Evolutionary conservation across 176 grass and related monocot species (phyloP).

Genomic region (Leersia perrieri): DNA sequence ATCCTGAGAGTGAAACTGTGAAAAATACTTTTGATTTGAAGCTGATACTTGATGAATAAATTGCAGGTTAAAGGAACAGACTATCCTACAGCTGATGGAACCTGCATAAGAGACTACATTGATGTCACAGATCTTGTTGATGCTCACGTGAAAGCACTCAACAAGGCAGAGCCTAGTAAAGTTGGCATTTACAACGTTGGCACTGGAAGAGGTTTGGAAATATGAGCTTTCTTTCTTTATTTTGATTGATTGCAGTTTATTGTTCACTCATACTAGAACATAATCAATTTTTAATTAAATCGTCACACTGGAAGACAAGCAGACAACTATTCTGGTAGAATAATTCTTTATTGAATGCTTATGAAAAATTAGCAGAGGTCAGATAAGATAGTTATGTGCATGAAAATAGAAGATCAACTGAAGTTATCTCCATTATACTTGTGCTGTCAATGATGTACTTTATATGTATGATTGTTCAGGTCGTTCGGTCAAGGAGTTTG

Average conservation of each 20-base stretch:
- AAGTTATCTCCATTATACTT: neutral
- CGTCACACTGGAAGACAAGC: neutral
- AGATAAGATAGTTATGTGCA: neutral
- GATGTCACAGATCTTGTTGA: slow-evolving; percentile 85
- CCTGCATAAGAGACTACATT: slow-evolving; percentile 87
- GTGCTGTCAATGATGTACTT: neutral
- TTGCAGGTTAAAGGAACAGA: slow-evolving; percentile 72
- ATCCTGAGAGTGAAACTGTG: neutral
- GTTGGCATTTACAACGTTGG: slow-evolving; percentile 86
- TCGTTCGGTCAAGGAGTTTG: slow-evolving; percentile 80
- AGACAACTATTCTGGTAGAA: neutral
- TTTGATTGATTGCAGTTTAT: slow-evolving; percentile 8
- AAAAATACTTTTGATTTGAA: neutral
- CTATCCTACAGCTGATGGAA: slow-evolving; percentile 73
- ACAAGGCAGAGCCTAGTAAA: slow-evolving; percentile 64
- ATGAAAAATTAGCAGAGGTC: neutral
- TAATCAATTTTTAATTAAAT: neutral
- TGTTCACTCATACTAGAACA: neutral
- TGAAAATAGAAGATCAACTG: slow-evolving; percentile 10
- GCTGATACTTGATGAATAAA: slow-evolving; percentile 25
- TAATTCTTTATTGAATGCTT: neutral
- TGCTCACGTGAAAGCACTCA: slow-evolving; percentile 84
- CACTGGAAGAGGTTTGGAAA: slow-evolving; percentile 70
- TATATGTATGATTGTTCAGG: slow-evolving; percentile 41
- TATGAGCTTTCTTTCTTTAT: slow-evolving; percentile 4